Evolutionary conservation across 305 asterid species (phyloP), one percentile per base, ranked within the genome.

Genomic region (Nicotiana rustica): DNA sequence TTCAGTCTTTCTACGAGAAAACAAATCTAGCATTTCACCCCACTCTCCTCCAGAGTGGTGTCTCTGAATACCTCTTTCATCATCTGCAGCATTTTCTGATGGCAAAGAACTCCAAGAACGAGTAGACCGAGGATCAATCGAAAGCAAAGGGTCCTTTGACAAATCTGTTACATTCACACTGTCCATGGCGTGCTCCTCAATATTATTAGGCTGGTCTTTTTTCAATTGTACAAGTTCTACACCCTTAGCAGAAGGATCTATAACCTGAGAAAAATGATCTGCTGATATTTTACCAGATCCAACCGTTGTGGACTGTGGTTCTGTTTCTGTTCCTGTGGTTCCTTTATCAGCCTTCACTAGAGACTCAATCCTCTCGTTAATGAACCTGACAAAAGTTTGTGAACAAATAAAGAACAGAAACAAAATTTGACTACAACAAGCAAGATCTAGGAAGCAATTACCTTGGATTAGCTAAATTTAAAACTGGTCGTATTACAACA

Each of bases 401-500:
- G 79, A 67, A 62, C 60, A 82, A 80, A 87, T 87, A 55, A 89
- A 84, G 78, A 88, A 81, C 81, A 83, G 66, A 66, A 75, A 82
- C 38, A 52, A 35, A 57, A 78, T 41, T 47, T n/a, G 66, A 81
- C 44, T 49, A 79, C 57, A 49, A 81, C 62, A 83, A 85, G 80
- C 82, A 81, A 67, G 49, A 76, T 25, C 64, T 81, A 82, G 62
- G 33, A 29, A 77, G 41, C 47, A 64, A 60, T 75, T 83, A 93
- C 98, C 96, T 93, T 82, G 98, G 98, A 87, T 87, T 94, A 82
- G 93, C 98, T 55, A 96, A 91, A 91, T 96, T 96, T 84, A 96
- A 86, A 81, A 96, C 97, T 10, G 99, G 99, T 78, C 98, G 86
- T 61, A 96, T 91, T 81, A 95, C 98, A 81, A 87, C 97, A 90